phyloP scores from a whole-genome alignment of 1,284 basidiomycete genomes.

The Ustilago hordei region DNA sequence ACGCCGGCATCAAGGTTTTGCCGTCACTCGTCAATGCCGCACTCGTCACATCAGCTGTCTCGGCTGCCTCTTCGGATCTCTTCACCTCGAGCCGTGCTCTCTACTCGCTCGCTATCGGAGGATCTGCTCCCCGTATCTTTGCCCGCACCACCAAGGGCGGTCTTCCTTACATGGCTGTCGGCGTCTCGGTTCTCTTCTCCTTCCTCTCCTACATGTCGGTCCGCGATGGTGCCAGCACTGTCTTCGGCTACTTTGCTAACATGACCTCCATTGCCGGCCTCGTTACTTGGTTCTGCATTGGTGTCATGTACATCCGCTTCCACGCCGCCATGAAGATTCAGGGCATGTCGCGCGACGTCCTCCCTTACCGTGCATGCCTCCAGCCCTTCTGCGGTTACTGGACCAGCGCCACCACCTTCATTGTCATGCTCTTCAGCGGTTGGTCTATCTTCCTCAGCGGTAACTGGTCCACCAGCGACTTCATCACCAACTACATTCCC shows the following conservation, averaged over 20 bases:
- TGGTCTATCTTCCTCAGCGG: constrained; percentile 62
- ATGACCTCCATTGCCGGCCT: constrained; percentile 77
- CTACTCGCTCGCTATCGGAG: constrained; percentile 81
- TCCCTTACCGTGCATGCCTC: constrained; percentile 72
- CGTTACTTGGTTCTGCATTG: constrained; percentile 88
- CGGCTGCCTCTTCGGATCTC: constrained; percentile 83
- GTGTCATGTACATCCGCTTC: constrained; percentile 81
- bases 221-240: constrained; percentile 71
- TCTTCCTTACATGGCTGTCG: constrained; percentile 80
- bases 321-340: constrained; percentile 77
- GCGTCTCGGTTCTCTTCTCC: constrained; percentile 78
- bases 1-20: constrained; percentile 70
- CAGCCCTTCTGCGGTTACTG: constrained; percentile 67
- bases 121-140: constrained; percentile 83
- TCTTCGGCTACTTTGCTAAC: constrained; percentile 75
- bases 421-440: constrained; percentile 70
- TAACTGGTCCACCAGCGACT: constrained; percentile 71
- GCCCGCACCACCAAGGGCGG: constrained; percentile 77
- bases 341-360: constrained; percentile 73
- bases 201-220: constrained; percentile 76
- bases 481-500: constrained; percentile 84
- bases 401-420: constrained; percentile 36
- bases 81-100: constrained; percentile 81
- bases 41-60: constrained; percentile 83
- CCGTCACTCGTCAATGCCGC: constrained; percentile 78